Percentiles rank a stretch among this genome's conserved stretches.
phyloP scores from a whole-genome alignment of 495 filamentous ascomycete genomes.

The Lineolata rhizophorae region DNA sequence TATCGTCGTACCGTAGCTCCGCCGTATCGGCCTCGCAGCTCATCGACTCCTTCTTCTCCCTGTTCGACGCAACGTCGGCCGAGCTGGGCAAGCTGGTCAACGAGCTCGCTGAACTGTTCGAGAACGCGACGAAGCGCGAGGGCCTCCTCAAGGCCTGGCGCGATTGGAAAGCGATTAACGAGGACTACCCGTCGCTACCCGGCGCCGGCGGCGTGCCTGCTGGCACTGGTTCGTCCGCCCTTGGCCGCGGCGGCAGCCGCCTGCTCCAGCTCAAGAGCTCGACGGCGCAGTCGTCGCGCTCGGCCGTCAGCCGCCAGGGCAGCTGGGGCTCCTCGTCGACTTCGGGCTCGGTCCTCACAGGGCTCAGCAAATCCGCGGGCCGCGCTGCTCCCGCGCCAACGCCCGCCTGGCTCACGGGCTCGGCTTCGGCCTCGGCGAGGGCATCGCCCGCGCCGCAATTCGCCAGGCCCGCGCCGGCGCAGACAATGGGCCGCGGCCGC shows the following conservation, averaged over 20 bases:
- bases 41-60: slow-evolving; percentile 57
- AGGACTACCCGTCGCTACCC: slow-evolving; percentile 85
- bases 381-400: slow-evolving; percentile 15
- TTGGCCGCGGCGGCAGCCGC: slow-evolving; percentile 29
- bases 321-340: slow-evolving; percentile 22
- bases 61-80: slow-evolving; percentile 58
- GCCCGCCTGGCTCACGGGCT: slow-evolving; percentile 7
- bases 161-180: slow-evolving; percentile 85
- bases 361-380: slow-evolving; percentile 10
- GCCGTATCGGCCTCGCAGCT: slow-evolving; percentile 47
- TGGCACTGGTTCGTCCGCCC: slow-evolving; percentile 22
- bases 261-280: slow-evolving; percentile 57
- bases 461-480: too few species aligned
- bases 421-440: slow-evolving; percentile 13
- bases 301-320: slow-evolving; percentile 28
- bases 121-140: slow-evolving; percentile 50
- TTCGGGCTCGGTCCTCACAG: slow-evolving; percentile 12
- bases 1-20: slow-evolving; percentile 52
- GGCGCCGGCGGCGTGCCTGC: slow-evolving; percentile 33
- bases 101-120: slow-evolving; percentile 84
- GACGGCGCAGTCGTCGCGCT: slow-evolving; percentile 49
- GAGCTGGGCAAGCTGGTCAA: slow-evolving; percentile 79
- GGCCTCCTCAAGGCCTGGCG: slow-evolving; percentile 65
- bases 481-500: too few species aligned
- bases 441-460: too few species aligned